Percentiles rank a stretch among this genome's conserved stretches.
Conservation (phyloP, 805 yeast genomes). For the Jamesozyma rosinii region DNA sequence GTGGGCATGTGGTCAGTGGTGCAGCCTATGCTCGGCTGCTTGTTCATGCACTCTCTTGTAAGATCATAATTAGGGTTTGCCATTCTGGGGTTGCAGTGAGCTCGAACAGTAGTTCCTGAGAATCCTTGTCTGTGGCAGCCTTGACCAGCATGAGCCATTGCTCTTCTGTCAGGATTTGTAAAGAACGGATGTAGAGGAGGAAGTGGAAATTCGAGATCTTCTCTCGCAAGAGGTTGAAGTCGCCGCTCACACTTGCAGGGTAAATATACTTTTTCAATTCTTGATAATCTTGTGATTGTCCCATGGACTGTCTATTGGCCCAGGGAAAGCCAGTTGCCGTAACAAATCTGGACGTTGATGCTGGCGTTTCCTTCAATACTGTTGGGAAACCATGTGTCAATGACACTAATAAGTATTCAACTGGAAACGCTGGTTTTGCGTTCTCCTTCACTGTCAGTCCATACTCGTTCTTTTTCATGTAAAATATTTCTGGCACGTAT, state of each 20-base stretch:
- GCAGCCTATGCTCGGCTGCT: too few relatives aligned
- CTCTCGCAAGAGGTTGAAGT: slow-evolving; percentile 28
- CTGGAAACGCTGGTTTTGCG: slow-evolving; percentile 88
- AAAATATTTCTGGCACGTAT: slow-evolving; percentile 92
- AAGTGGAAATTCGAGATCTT: slow-evolving; percentile 68
- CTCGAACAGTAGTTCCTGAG: slow-evolving; percentile 42
- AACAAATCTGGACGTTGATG: slow-evolving; percentile 41
- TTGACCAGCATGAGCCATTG: slow-evolving; percentile 46
- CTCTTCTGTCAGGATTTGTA: slow-evolving; percentile 46
- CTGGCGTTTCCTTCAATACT: background rate
- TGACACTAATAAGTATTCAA: slow-evolving; percentile 79
- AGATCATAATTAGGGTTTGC: slow-evolving; percentile 64
- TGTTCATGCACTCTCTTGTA: slow-evolving; percentile 26
- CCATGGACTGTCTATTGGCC: slow-evolving; percentile 70
- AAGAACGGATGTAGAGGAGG: slow-evolving; percentile 45
- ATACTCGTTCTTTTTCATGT: slow-evolving; percentile 77
- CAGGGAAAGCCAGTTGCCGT: slow-evolving; percentile 49
- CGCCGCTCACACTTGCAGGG: slow-evolving; percentile 20
- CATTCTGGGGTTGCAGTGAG: slow-evolving; percentile 51
- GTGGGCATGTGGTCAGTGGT: too few relatives aligned
- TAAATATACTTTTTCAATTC: slow-evolving; percentile 45
- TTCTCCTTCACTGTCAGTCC: slow-evolving; percentile 77
- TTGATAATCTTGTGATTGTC: slow-evolving; percentile 59
- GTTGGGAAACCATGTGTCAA: slow-evolving; percentile 88
- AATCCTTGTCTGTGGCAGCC: slow-evolving; percentile 40